A percentile compares a stretch with the other conserved stretches of the same genome.
phyloP scores from a whole-genome alignment of 345 rosid species.

The Aquilaria yunnanensis region DNA sequence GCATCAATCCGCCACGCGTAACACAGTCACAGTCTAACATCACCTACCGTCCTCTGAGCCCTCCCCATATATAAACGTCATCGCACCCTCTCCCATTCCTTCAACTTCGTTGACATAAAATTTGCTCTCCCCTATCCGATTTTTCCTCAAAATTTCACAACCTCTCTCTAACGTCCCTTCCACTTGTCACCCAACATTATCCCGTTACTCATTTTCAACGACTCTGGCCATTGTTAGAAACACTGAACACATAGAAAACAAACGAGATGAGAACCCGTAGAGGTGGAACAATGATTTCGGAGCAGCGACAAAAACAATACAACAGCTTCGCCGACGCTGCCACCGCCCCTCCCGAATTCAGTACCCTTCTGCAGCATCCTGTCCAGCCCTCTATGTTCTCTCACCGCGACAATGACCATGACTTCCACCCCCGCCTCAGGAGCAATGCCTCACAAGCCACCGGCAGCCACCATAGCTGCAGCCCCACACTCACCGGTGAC shows the following conservation, averaged over 20 bases:
- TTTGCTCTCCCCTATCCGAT: background rate
- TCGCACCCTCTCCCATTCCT: too few species aligned
- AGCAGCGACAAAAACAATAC: constrained; percentile 17
- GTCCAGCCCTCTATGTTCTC: constrained; percentile 24
- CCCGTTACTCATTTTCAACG: background rate
- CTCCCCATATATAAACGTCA: background rate
- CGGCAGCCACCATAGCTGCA: constrained; percentile 21
- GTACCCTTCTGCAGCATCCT: constrained; percentile 40
- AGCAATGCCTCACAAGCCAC: constrained; percentile 31
- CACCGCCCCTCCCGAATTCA: constrained; percentile 30
- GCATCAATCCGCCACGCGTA: constrained; percentile 31
- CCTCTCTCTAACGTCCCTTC: background rate
- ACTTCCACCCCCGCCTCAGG: constrained; percentile 12
- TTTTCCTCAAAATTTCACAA: background rate
- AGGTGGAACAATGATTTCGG: constrained; percentile 13
- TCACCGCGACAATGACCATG: constrained; percentile 13
- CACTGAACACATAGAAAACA: too few species aligned
- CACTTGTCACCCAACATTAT: background rate
- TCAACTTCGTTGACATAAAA: too few species aligned
- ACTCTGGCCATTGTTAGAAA: background rate
- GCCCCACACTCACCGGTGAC: constrained; percentile 49
- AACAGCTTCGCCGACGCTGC: constrained; percentile 13
- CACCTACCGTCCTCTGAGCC: constrained; percentile 5
- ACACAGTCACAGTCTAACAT: constrained; percentile 7
- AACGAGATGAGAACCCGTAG: constrained; percentile 21